Conservation (phyloP, 169 alveolate genomes). For the Miamiensis avidus region DNA sequence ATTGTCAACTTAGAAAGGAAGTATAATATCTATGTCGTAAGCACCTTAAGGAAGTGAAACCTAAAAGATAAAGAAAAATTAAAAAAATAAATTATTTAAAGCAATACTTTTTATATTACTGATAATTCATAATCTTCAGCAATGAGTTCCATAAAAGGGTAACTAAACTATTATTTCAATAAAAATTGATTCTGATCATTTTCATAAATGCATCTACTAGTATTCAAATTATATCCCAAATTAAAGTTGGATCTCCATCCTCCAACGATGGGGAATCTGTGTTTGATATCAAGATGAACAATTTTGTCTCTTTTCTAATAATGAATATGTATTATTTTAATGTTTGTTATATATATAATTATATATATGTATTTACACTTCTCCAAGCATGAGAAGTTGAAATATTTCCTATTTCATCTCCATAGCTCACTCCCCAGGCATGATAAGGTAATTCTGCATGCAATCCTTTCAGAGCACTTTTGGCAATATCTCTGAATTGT, state of each 20-base stretch:
- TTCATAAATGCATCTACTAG: slow-evolving; percentile 44
- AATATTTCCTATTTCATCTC: slow-evolving; percentile 90
- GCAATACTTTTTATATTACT: not conserved
- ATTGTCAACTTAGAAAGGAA: slow-evolving; percentile 69
- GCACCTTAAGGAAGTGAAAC: slow-evolving; percentile 88
- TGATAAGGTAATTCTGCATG: slow-evolving; percentile 77
- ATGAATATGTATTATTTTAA: not conserved
- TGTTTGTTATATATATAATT: not conserved
- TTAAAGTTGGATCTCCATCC: slow-evolving; percentile 89
- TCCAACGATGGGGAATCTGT: slow-evolving; percentile 90
- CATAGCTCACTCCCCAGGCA: slow-evolving; percentile 86
- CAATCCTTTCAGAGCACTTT: slow-evolving; percentile 65
- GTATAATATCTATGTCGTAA: slow-evolving; percentile 56
- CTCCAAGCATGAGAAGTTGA: slow-evolving; percentile 85
- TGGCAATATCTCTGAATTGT: slow-evolving; percentile 57
- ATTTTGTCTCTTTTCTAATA: slow-evolving; percentile 23
- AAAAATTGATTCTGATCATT: slow-evolving; percentile 58
- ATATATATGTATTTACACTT: slow-evolving; percentile 40
- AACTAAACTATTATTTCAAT: slow-evolving; percentile 66
- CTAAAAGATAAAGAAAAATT: not conserved
- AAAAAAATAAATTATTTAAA: too few species aligned
- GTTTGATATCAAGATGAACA: slow-evolving; percentile 69
- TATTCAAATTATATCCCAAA: slow-evolving; percentile 89
- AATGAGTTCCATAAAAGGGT: slow-evolving; percentile 68
- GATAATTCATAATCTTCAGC: slow-evolving; percentile 73